These are phyloP conservation scores for Sordariomycetes sp. DNA, from an alignment of 2,329 filamentous ascomycete species.

Conservation along the genomic window DNA sequence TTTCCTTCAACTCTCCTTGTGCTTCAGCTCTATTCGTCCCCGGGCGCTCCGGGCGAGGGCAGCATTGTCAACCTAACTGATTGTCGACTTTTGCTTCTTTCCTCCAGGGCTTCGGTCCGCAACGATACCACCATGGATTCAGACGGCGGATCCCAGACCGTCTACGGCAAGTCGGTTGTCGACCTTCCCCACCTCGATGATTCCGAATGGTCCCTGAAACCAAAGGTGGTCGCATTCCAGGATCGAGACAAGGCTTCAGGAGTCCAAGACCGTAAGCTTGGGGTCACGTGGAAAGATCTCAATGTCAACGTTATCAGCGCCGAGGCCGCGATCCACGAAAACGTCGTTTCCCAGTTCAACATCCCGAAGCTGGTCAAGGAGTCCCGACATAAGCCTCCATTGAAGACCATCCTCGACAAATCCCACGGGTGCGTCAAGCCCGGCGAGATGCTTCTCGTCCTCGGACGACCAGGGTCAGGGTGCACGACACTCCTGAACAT, in stretches of 20 bases:
- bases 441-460: constrained; percentile 61
- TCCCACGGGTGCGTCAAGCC: constrained; percentile 60
- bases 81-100: too few species aligned
- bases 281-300: constrained; percentile 1
- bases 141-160: not conserved
- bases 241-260: not conserved
- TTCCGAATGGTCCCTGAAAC: not conserved
- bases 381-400: constrained; percentile 40
- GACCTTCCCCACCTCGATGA: not conserved
- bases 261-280: not conserved
- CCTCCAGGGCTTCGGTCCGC: not conserved
- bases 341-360: constrained; percentile 49
- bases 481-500: constrained; percentile 64
- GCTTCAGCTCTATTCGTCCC: too few species aligned
- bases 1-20: too few species aligned
- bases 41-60: too few species aligned
- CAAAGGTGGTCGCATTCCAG: not conserved
- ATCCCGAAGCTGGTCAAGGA: constrained; percentile 42
- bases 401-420: constrained; percentile 54
- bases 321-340: constrained; percentile 39
- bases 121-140: not conserved
- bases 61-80: too few species aligned
- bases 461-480: constrained; percentile 58
- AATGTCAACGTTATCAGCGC: not conserved
- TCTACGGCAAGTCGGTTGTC: not conserved